Evolutionary conservation across 805 yeast genomes (phyloP), one percentile per base, ranked within the genome.

Genomic region (Candida sanyiensis): DNA sequence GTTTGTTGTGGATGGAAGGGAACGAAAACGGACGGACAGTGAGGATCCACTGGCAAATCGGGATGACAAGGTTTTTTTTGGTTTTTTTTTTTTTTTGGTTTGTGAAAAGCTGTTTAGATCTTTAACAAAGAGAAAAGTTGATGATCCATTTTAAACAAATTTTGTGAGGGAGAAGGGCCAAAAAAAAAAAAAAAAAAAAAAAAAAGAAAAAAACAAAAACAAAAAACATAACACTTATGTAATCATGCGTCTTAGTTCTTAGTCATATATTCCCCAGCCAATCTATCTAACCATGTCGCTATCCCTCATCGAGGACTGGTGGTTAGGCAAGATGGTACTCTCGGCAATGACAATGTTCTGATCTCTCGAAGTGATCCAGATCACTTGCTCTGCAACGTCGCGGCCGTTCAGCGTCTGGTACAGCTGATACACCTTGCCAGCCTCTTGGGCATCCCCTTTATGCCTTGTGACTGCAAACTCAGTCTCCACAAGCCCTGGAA

Each of bases 301-400:
- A 23, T 43, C 46, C 9, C 39, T 33, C 40, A 36, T 34, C 3
- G 84, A 72, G 4, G 90, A 95, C 66, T 88, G 96, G 65, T 82
- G 77, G 33, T 78, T 73, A 10, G 95, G 84, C 61, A 87, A 82
- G 12, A 88, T 77, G 57, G 87, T 69, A 7, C 85, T 71, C 54
- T 87, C 94, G 3, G 82, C 80, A 48, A 76, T 59, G 3, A 73
- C 81, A 0, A 78, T 72, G 48, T 72, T 73, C 40, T 60, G 61
- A 47, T 64, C 68, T 61, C 81, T 70, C 3, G 80, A 67, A 22
- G 73, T 62, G 3, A 72, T 69, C 50, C 72, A 76, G 6, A 70
- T 72, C 47, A 75, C 73, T 39, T 73, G 53, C 41, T 77, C 82
- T 7, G 81, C 80, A 44, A 75, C 67, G 48, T 75, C 81, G 19